Evolutionary conservation across 257 asterid genomes (phyloP).

Genomic region (Verbena officinalis): DNA sequence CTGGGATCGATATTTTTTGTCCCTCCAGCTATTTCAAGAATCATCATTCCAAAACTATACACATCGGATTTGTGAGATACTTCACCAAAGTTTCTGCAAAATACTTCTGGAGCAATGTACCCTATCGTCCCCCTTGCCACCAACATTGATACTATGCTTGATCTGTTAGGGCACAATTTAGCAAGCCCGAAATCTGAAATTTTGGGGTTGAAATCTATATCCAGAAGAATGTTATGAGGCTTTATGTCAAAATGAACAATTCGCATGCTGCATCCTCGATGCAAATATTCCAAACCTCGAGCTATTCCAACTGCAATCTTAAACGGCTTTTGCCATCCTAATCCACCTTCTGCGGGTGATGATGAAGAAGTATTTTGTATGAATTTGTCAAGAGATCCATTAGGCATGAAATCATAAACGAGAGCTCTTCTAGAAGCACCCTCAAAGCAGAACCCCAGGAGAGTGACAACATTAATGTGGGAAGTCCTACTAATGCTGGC

Average conservation of each 20-base stretch:
- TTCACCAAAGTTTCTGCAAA: conserved; percentile 37
- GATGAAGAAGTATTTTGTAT: conserved; percentile 3
- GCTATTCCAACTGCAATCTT: conserved; percentile 41
- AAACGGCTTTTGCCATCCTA: conserved; percentile 18
- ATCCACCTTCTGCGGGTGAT: neutral
- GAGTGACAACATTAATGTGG: conserved; percentile 41
- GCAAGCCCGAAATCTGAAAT: conserved; percentile 53
- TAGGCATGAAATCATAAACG: conserved; percentile 46
- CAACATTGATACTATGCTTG: conserved; percentile 33
- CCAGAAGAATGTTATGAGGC: conserved; percentile 44
- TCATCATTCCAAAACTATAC: conserved; percentile 46
- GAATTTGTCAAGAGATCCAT: conserved; percentile 46
- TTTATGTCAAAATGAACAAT: conserved; percentile 44
- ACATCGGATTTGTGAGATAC: conserved; percentile 49
- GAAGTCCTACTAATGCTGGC: conserved; percentile 49
- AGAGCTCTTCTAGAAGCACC: conserved; percentile 38
- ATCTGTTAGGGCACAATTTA: conserved; percentile 33
- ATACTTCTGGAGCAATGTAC: conserved; percentile 46
- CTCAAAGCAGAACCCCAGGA: conserved; percentile 46
- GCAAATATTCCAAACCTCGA: conserved; percentile 45
- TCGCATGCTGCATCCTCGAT: conserved; percentile 37
- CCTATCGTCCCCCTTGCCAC: conserved; percentile 45
- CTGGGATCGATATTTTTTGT: conserved; percentile 13
- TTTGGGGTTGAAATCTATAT: conserved; percentile 38
- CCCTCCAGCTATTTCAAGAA: conserved; percentile 32